Evolutionary conservation across 2,329 filamentous ascomycete genomes (phyloP).

Genomic region (Curvularia sp.): DNA sequence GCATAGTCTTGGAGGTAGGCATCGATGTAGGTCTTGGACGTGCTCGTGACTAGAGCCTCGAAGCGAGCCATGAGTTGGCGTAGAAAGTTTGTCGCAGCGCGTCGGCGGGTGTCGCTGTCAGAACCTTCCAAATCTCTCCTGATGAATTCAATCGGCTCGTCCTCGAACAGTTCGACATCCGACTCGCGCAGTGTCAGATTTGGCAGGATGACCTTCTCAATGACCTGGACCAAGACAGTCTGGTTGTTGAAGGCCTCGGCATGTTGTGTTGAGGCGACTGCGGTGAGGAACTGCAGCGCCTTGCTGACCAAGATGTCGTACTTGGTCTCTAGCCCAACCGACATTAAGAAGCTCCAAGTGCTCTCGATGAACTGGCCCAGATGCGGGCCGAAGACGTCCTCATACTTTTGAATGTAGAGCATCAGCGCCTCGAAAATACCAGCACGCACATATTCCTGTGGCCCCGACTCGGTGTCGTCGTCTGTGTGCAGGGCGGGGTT

Average conservation of each 20-base stretch:
- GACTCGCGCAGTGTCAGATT: conserved; percentile 92
- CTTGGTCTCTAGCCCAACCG: conserved; percentile 84
- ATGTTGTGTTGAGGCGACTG: conserved; percentile 79
- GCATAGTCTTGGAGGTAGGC: conserved; percentile 80
- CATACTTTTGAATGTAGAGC: conserved; percentile 92
- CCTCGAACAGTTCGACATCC: conserved; percentile 94
- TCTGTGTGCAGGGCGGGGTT: conserved; percentile 83
- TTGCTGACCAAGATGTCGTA: conserved; percentile 95
- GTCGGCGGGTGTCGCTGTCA: conserved; percentile 88
- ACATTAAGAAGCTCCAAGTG: conserved; percentile 90
- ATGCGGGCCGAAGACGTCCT: conserved; percentile 86
- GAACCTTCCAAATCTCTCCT: conserved; percentile 93
- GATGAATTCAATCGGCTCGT: conserved; percentile 99
- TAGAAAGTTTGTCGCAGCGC: conserved; percentile 94
- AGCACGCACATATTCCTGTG: conserved; percentile 85
- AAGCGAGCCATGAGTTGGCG: conserved; percentile 89
- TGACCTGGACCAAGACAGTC: conserved; percentile 80
- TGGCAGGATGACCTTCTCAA: conserved; percentile 94
- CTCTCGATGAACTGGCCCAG: conserved; percentile 85
- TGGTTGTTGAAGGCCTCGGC: conserved; percentile 86
- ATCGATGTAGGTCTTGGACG: conserved; percentile 86
- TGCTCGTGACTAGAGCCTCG: conserved; percentile 80
- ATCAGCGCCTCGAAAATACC: conserved; percentile 92
- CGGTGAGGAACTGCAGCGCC: conserved; percentile 91
- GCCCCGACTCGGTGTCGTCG: conserved; percentile 87